Conservation (phyloP, 2,329 filamentous ascomycete genomes). For the Trichoderma sp. region DNA sequence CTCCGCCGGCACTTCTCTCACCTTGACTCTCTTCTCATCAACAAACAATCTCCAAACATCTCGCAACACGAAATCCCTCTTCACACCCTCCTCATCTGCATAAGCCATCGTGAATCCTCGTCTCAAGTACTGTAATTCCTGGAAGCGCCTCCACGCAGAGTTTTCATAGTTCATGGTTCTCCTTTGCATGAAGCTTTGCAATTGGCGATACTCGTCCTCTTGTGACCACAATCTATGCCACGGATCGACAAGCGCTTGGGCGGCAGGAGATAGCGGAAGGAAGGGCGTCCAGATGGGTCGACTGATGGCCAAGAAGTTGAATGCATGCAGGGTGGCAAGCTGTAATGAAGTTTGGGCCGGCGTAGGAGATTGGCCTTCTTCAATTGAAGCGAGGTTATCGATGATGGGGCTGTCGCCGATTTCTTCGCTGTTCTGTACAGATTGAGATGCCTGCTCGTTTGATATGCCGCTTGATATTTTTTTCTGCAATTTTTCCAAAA, state of each 20-base stretch:
- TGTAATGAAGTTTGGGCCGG: conserved; percentile 30
- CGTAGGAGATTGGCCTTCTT: neutral
- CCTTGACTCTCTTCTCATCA: neutral
- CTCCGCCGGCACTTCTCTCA: neutral
- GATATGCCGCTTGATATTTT: neutral
- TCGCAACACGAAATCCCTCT: conserved; percentile 29
- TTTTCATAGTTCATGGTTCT: conserved; percentile 29
- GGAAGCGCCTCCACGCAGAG: conserved; percentile 25
- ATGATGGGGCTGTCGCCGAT: neutral
- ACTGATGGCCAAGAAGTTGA: conserved; percentile 34
- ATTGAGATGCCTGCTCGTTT: neutral
- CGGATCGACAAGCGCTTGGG: conserved; percentile 30
- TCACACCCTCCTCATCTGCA: conserved; percentile 30
- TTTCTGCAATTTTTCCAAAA: conserved; percentile 15
- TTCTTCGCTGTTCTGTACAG: too few relatives aligned
- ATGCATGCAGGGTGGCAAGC: conserved; percentile 35
- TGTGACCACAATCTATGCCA: conserved; percentile 31
- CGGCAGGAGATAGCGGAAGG: conserved; percentile 28
- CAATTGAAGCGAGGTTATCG: neutral
- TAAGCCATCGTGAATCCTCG: conserved; percentile 30
- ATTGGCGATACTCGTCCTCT: neutral
- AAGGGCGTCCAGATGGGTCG: conserved; percentile 33
- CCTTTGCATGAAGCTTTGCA: conserved; percentile 28
- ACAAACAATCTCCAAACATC: conserved; percentile 29
- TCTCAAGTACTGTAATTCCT: conserved; percentile 32